Evolutionary conservation across 106 monocot genomes (phyloP), one percentile per base, ranked within the genome.

Genomic region (Dioscorea alata): DNA sequence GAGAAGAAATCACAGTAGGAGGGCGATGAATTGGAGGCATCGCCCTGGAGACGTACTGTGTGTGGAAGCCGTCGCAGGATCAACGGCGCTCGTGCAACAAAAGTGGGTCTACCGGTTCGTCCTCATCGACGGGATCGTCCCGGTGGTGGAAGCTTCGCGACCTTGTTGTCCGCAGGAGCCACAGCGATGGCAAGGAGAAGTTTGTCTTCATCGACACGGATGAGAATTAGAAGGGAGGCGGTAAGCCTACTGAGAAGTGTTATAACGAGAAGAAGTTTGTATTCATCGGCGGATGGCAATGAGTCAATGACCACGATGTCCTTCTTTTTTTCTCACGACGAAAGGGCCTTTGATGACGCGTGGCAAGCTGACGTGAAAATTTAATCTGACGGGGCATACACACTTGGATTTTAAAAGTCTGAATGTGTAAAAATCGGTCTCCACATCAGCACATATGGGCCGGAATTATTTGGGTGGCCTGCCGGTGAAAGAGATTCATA

Each of bases 131-230:
- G 3, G 34, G 34, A 34, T 72, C 75, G 19, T 70, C 76, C 35
- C 60, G 31, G 20, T 67, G 78, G 67, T 68, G 78, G 80, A 69
- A 70, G 56, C 67, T 92, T 12, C 59, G 74, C 50, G 83, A 88
- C 64, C 68, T 91, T 33, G 72, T 91, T 12, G 57, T 85, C 58
- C 75, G 91, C 0, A 58, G 91, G 63, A 87, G 87, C 77, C 79
- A 70, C 22, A 91, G 91, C 72, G 87, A 91, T 68, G 91, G 91
- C 18, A 87, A 82, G 69, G 84, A 87, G 70, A 91, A 88, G 78
- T 85, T 91, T 59, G 49, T 80, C 13, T 91, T 82, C 72, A 32
- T 88, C 20, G 50, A 81, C 15, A 64, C 81, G 16, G 17, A 24
- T 48, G 32, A 10, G 8, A 24, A 49, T 8, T 13, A 21, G 7